These are phyloP conservation scores for Ormosia emarginata DNA, from an alignment of 306 rosid genomes.

Conservation along the genomic window DNA sequence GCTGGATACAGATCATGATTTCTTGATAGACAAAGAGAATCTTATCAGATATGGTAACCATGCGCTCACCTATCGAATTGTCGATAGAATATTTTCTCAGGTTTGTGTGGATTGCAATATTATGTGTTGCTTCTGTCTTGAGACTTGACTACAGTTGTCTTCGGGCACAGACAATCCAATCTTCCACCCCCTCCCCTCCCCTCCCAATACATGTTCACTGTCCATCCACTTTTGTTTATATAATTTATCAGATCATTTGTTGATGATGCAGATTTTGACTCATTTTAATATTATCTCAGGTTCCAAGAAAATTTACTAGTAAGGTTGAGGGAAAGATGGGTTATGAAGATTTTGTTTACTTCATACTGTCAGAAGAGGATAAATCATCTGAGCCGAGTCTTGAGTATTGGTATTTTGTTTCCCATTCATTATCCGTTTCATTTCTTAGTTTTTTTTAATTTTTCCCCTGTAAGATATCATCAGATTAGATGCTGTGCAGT, in stretches of 20 bases:
- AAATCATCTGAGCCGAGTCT: constrained; percentile 96
- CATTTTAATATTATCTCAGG: constrained; percentile 44
- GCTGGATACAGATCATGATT: constrained; percentile 98
- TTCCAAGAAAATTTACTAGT: constrained; percentile 90
- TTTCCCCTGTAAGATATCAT: neutral
- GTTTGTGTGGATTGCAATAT: constrained; percentile 44
- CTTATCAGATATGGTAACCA: constrained; percentile 98
- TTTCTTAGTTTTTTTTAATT: neutral
- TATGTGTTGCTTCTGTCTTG: constrained; percentile 20
- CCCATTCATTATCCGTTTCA: constrained; percentile 12
- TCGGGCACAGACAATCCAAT: constrained; percentile 1
- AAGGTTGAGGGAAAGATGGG: constrained; percentile 98
- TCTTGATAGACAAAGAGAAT: constrained; percentile 95
- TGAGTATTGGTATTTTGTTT: constrained; percentile 82
- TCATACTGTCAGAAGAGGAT: constrained; percentile 97
- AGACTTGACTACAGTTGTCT: constrained; percentile 15
- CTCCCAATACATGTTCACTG: neutral
- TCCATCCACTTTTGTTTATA: neutral
- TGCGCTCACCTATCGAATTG: constrained; percentile 96
- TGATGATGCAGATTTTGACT: constrained; percentile 22
- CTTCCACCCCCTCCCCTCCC: neutral
- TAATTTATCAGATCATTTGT: constrained; percentile 20
- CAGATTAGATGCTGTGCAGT: neutral
- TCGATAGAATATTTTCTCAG: constrained; percentile 99
- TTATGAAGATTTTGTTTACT: constrained; percentile 98